phyloP scores from a whole-genome alignment of 2,329 filamentous ascomycete species.

The Teratosphaeriaceae sp. region DNA sequence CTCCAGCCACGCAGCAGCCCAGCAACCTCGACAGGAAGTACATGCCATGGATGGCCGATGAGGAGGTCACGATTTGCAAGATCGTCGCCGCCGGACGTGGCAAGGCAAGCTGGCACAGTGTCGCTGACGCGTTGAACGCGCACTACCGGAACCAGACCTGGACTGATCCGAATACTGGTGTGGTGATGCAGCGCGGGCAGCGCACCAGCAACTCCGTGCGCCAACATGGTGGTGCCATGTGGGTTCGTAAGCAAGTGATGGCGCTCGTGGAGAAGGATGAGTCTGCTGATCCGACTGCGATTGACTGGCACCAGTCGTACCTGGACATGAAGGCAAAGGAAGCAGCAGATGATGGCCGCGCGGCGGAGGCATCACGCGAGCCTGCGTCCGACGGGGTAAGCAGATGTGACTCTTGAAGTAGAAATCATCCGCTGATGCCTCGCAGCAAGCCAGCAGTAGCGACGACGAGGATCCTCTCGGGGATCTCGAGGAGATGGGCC shows the following conservation, averaged over 20 bases:
- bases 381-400: background rate
- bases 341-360: no score
- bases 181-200: background rate
- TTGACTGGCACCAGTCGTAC: no score
- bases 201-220: background rate
- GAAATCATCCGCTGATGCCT: background rate
- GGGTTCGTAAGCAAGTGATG: no score
- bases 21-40: background rate
- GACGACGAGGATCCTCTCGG: background rate
- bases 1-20: no score
- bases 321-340: no score
- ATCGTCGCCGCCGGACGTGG: background rate
- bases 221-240: background rate
- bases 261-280: no score
- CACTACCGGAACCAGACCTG: background rate
- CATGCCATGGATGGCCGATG: background rate
- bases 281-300: no score
- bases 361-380: no score
- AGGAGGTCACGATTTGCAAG: background rate
- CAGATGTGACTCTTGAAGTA: background rate
- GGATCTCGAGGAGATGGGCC: slow-evolving; percentile 1
- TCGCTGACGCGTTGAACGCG: background rate
- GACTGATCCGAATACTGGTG: background rate
- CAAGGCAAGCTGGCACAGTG: background rate
- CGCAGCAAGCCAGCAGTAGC: background rate